phyloP scores from a whole-genome alignment of 345 rosid genomes.

The Eucalyptus melliodora region DNA sequence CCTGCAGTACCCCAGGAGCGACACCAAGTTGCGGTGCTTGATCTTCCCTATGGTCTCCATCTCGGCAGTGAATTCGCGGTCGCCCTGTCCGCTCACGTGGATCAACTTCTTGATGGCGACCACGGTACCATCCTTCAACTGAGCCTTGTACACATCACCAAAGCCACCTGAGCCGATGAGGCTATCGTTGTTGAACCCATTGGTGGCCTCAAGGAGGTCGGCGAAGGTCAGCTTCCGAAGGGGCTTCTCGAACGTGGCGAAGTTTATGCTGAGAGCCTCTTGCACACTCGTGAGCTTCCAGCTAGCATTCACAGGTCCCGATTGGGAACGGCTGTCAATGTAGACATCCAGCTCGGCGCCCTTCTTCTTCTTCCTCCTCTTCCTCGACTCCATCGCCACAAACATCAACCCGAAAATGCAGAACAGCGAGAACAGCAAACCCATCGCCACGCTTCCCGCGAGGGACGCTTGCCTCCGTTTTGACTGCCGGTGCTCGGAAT shows the following conservation, averaged over 20 bases:
- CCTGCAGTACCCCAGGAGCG: constrained; percentile 86
- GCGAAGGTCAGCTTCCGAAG: constrained; percentile 77
- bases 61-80: constrained; percentile 88
- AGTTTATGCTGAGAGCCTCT: constrained; percentile 80
- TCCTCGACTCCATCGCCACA: constrained; percentile 51
- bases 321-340: constrained; percentile 48
- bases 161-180: constrained; percentile 95
- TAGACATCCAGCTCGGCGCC: constrained; percentile 43
- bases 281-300: constrained; percentile 66
- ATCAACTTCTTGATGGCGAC: constrained; percentile 95
- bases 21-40: constrained; percentile 89
- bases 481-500: constrained; percentile 38
- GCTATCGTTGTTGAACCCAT: constrained; percentile 74
- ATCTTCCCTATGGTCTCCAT: constrained; percentile 98
- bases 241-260: constrained; percentile 82
- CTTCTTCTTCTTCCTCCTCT: constrained; percentile 65
- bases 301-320: constrained; percentile 51
- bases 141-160: constrained; percentile 92
- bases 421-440: constrained; percentile 64
- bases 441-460: constrained; percentile 79
- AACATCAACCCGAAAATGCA: constrained; percentile 64
- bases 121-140: constrained; percentile 69
- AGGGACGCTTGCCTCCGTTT: constrained; percentile 38
- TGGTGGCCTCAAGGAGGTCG: constrained; percentile 89
- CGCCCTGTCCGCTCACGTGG: constrained; percentile 95